Base-by-base conservation (phyloP, 177 flowering plant species). In the Telopea speciosissima region DNA sequence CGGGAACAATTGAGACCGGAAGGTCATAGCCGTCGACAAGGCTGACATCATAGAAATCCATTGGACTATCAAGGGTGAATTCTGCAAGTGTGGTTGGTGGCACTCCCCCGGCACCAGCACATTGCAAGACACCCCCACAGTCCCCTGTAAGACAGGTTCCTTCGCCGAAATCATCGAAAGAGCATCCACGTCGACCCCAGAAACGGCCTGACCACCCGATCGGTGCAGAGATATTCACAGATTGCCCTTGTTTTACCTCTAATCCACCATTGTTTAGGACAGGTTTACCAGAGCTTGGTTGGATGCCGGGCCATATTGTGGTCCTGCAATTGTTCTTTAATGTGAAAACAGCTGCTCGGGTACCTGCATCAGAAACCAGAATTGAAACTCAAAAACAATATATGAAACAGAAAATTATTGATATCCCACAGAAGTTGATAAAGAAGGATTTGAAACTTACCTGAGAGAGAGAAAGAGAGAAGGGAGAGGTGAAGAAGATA, bases 11-110 rank as follows among this genome's bases (percentile, higher is more conserved):
- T 2, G 85, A 80, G 12, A 82, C n/a, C 0, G 76, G 76, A 45
- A 80, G 58, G 63, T 82, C 80, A 58, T 69, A 82, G 61, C 85
- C 85, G 49, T 82, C 85, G 59, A 82, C 85, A 6, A 82, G 75
- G 72, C 83, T 82, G 11, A 82, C 71, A 63, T 80, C 85, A n/a
- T 82, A 82, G 58, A 66, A 82, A 40, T 80, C 81, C 1, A 60
- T 22, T 0, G 72, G 74, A 56, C 72, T 72, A 21, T 72, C 73
- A 0, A 80, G 73, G 59, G 83, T 80, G 54, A 82, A 73, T 68
- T 82, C 83, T 0, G 75, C 83, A 0, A 82, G 81, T 7, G 81
- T 77, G 1, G 73, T 81, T 0, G 83, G 83, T 5, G 83, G 79
- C 23, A 61, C 71, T 12, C 83, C 83, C 10, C 81, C 83, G 2